Evolutionary conservation across 2,329 filamentous ascomycete genomes (phyloP).

Genomic region (Fusarium globosum): DNA sequence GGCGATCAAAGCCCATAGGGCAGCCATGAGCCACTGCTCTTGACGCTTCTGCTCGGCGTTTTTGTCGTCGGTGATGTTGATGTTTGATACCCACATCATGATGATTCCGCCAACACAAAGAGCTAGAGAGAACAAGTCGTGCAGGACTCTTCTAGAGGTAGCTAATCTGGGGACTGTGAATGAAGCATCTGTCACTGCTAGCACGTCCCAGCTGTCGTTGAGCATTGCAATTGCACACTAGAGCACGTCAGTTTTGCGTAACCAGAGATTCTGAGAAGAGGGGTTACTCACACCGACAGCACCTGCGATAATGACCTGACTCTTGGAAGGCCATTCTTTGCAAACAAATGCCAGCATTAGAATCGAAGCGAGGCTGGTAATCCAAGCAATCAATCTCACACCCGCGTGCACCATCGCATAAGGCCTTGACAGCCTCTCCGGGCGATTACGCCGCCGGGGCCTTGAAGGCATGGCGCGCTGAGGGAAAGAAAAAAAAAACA

Average conservation of each 20-base stretch:
- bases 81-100: slow-evolving; percentile 48
- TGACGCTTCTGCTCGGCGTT: slow-evolving; percentile 24
- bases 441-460: slow-evolving; percentile 16
- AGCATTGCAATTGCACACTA: slow-evolving; percentile 50
- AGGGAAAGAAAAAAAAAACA: no score
- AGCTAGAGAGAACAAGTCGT: slow-evolving; percentile 50
- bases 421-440: slow-evolving; percentile 18
- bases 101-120: slow-evolving; percentile 50
- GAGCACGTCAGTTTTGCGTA: slow-evolving; percentile 13
- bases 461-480: slow-evolving; percentile 29
- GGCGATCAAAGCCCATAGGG: slow-evolving; percentile 37
- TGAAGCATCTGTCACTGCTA: slow-evolving; percentile 45
- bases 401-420: slow-evolving; percentile 40
- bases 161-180: slow-evolving; percentile 43
- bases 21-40: slow-evolving; percentile 33
- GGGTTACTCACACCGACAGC: slow-evolving; percentile 47
- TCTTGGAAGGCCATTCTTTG: slow-evolving; percentile 47
- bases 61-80: slow-evolving; percentile 29
- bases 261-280: neutral
- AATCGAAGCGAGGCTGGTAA: slow-evolving; percentile 47
- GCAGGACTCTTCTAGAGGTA: slow-evolving; percentile 45
- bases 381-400: slow-evolving; percentile 47
- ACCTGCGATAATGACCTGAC: slow-evolving; percentile 46
- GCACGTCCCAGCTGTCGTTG: slow-evolving; percentile 53
- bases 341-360: slow-evolving; percentile 49